Base-by-base conservation (phyloP, 495 filamentous ascomycete species). In the Aspergillus sclerotiicarbonarius region DNA sequence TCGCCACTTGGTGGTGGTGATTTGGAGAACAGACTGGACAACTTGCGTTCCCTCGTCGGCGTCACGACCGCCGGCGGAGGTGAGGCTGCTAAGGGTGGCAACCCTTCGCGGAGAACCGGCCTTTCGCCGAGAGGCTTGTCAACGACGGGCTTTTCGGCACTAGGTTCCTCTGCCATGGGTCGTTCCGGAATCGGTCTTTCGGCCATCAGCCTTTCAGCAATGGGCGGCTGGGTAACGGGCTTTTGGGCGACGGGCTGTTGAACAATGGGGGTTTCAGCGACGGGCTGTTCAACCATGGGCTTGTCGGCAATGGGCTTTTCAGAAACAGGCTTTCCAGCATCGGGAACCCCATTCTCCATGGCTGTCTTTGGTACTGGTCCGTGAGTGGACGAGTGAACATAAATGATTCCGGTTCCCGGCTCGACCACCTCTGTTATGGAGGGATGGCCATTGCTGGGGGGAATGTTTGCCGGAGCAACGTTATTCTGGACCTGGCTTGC, bases 41-140 rank as follows among this genome's bases (percentile, higher is more conserved):
- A 63, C 58, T 85, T 88, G 37, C 88, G 82, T 53, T 93, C 90
- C 56, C 79, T 84, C 6, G 76, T 82, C 4, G 90, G 90, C 3
- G 90, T 91, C 4, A 79, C 76, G 12, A 80, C 75, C 30, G 69
- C 61, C 32, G 69, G 71, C 57, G 80, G 61, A 47, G 72, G 56
- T 49, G 76, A 59, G 44, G 54, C 31, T 18, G 61, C 39, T 4
- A 75, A 25, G 69, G 68, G 49, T 74, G 71, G 64, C 66, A 76
- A 33, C n/a, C 57, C 58, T 19, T 72, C 66, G 45, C 83, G 83
- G 25, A 50, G 13, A 31, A 50, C 39, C 83, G 81, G 67, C 35
- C 65, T 66, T 15, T 67, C 31, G 19, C 52, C 56, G 13, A 25
- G 25, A 25, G 25, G 25, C 25, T 25, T 25, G 25, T 25, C 25